Conservation (phyloP, 2,329 filamentous ascomycete genomes). For the Sarocladiaceae sp. region DNA sequence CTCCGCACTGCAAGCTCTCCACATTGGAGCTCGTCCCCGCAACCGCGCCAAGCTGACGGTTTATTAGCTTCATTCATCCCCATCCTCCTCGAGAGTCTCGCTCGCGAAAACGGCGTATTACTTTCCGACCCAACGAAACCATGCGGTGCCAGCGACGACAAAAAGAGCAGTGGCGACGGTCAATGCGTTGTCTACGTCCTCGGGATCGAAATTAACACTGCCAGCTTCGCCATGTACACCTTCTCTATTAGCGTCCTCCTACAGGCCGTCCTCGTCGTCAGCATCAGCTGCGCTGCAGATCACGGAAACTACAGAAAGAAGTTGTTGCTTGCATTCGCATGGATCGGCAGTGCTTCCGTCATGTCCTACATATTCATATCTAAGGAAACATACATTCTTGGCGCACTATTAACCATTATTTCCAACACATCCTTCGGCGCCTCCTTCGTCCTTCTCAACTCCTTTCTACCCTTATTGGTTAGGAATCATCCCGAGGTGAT, state of each 20-base stretch:
- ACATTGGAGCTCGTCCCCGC: slow-evolving; percentile 8
- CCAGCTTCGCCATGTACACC: slow-evolving; percentile 97
- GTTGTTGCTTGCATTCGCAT: slow-evolving; percentile 78
- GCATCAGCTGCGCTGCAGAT: slow-evolving; percentile 92
- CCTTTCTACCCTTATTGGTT: slow-evolving; percentile 86
- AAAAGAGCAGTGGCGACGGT: slow-evolving; percentile 41
- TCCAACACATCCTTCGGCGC: slow-evolving; percentile 93
- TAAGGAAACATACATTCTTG: slow-evolving; percentile 71
- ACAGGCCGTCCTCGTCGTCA: slow-evolving; percentile 86
- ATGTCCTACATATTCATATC: slow-evolving; percentile 83
- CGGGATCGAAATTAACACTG: slow-evolving; percentile 85
- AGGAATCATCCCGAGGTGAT: slow-evolving; percentile 64
- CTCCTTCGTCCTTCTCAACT: slow-evolving; percentile 92
- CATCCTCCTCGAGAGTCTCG: slow-evolving; percentile 88
- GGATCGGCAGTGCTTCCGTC: slow-evolving; percentile 71
- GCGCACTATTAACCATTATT: slow-evolving; percentile 76
- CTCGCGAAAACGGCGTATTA: slow-evolving; percentile 84
- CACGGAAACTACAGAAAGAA: slow-evolving; percentile 89
- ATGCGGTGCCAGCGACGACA: slow-evolving; percentile 61
- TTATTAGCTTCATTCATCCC: slow-evolving; percentile 81
- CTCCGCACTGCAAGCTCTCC: too few relatives aligned
- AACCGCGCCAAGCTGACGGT: slow-evolving; percentile 2
- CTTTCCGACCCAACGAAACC: slow-evolving; percentile 69
- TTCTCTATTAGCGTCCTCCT: slow-evolving; percentile 88
- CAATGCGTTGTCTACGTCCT: slow-evolving; percentile 81